Evolutionary conservation across 352 stramenopile species (phyloP).

Genomic region (Pythium dissimile): DNA sequence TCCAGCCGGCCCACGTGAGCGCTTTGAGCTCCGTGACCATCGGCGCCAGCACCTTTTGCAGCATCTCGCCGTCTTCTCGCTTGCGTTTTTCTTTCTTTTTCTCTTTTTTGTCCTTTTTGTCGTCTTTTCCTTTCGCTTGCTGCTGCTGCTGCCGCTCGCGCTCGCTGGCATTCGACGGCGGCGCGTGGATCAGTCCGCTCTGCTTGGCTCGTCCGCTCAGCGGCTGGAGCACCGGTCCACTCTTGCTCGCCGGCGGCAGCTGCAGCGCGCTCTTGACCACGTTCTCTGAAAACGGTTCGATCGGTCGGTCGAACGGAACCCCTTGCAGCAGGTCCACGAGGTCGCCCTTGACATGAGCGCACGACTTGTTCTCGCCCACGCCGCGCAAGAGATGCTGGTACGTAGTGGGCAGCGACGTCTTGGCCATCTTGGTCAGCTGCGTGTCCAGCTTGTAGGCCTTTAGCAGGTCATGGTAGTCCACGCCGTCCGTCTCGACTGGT

Average conservation of each 20-base stretch:
- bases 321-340: slow-evolving; percentile 60
- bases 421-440: slow-evolving; percentile 57
- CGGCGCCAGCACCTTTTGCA: slow-evolving; percentile 75
- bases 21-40: slow-evolving; percentile 58
- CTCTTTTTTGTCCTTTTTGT: slow-evolving; percentile 79
- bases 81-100: slow-evolving; percentile 85
- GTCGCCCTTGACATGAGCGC: slow-evolving; percentile 41
- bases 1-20: slow-evolving; percentile 72
- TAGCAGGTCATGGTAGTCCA: slow-evolving; percentile 62
- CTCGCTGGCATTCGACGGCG: slow-evolving; percentile 40
- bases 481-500: slow-evolving; percentile 54
- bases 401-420: slow-evolving; percentile 50
- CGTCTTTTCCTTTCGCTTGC: slow-evolving; percentile 49
- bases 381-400: slow-evolving; percentile 74
- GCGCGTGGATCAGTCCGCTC: slow-evolving; percentile 64
- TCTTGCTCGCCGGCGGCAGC: slow-evolving; percentile 57
- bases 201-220: slow-evolving; percentile 35
- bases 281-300: slow-evolving; percentile 67
- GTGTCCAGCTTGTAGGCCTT: slow-evolving; percentile 64
- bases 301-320: slow-evolving; percentile 75
- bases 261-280: slow-evolving; percentile 71
- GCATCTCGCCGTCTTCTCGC: slow-evolving; percentile 54
- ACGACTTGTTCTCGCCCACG: slow-evolving; percentile 41
- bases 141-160: slow-evolving; percentile 38
- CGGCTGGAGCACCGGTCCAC: slow-evolving; percentile 45